A percentile compares a stretch with the other conserved stretches of the same genome.
Evolutionary conservation across 2,329 filamentous ascomycete species (phyloP).

Genomic region (Penicillium sp.): DNA sequence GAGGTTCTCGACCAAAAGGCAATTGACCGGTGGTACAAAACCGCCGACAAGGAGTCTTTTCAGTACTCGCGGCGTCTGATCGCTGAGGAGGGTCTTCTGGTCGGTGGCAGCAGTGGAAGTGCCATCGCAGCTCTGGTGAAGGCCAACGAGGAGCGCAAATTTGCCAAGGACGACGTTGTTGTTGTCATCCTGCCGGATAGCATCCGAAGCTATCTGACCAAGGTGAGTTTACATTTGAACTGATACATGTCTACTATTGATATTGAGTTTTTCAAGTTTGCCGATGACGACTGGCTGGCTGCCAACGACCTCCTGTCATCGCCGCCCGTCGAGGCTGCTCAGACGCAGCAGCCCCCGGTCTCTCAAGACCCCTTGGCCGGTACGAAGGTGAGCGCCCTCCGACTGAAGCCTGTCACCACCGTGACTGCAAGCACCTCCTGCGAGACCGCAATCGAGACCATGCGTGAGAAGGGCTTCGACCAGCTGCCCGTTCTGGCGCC

Average conservation of each 20-base stretch:
- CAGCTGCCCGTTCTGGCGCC: slow-evolving; percentile 84
- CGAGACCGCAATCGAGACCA: slow-evolving; percentile 88
- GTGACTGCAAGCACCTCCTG: slow-evolving; percentile 67
- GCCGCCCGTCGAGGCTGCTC: slow-evolving; percentile 44
- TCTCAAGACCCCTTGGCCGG: slow-evolving; percentile 65
- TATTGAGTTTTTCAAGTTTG: slow-evolving; percentile 56
- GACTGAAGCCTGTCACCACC: slow-evolving; percentile 90
- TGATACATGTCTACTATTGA: not conserved
- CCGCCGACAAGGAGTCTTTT: slow-evolving; percentile 87
- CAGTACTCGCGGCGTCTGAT: slow-evolving; percentile 84
- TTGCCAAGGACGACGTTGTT: slow-evolving; percentile 77
- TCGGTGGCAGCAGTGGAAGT: slow-evolving; percentile 89
- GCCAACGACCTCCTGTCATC: slow-evolving; percentile 84
- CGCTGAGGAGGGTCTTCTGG: slow-evolving; percentile 86
- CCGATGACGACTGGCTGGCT: slow-evolving; percentile 97
- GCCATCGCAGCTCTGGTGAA: slow-evolving; percentile 78
- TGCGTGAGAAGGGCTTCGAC: slow-evolving; percentile 97
- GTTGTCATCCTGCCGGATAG: slow-evolving; percentile 92
- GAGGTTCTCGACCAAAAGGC: slow-evolving; percentile 76
- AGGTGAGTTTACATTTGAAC: slow-evolving; percentile 46
- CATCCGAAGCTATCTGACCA: slow-evolving; percentile 94
- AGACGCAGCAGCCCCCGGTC: slow-evolving; percentile 33
- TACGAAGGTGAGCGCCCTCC: slow-evolving; percentile 74
- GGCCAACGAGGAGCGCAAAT: slow-evolving; percentile 69
- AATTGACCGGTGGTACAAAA: slow-evolving; percentile 98